These are phyloP conservation scores for Gomphus sp. DNA, from an alignment of 1,284 basidiomycete species.

Conservation along the genomic window DNA sequence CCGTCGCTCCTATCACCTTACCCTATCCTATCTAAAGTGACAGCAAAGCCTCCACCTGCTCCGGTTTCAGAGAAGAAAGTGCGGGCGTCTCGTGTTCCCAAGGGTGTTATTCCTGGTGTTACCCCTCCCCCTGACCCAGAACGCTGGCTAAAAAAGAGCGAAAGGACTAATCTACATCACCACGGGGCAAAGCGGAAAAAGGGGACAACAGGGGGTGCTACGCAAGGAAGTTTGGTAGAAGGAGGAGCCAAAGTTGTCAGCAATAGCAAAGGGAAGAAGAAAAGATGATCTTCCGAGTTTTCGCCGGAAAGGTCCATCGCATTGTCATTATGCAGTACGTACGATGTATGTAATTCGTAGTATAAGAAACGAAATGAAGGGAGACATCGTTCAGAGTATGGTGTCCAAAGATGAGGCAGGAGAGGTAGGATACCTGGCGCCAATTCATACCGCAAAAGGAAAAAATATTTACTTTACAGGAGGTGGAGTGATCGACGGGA, in stretches of 20 bases:
- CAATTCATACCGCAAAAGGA: background rate
- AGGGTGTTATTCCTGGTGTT: constrained; percentile 62
- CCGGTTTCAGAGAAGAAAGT: constrained; percentile 30
- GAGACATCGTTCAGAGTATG: background rate
- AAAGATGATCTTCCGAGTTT: background rate
- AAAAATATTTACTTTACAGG: background rate
- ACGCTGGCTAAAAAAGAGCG: constrained; percentile 75
- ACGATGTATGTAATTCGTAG: background rate
- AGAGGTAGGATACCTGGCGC: background rate
- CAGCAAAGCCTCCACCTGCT: constrained; percentile 19
- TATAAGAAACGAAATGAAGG: background rate
- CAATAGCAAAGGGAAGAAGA: constrained; percentile 12
- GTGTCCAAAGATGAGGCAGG: background rate
- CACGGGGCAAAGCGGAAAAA: constrained; percentile 10
- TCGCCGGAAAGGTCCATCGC: background rate
- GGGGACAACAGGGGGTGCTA: constrained; percentile 11
- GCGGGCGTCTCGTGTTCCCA: constrained; percentile 57
- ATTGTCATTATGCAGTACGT: background rate
- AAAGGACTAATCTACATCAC: constrained; percentile 35
- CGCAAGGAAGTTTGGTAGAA: constrained; percentile 13
- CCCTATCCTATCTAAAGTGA: constrained; percentile 17
- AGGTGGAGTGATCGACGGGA: constrained; percentile 1
- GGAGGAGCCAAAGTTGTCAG: constrained; percentile 4
- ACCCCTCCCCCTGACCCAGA: constrained; percentile 74
- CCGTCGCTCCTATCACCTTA: constrained; percentile 31